These are phyloP conservation scores for Talaromyces sp. DNA, from an alignment of 2,329 filamentous ascomycete species.

Conservation along the genomic window DNA sequence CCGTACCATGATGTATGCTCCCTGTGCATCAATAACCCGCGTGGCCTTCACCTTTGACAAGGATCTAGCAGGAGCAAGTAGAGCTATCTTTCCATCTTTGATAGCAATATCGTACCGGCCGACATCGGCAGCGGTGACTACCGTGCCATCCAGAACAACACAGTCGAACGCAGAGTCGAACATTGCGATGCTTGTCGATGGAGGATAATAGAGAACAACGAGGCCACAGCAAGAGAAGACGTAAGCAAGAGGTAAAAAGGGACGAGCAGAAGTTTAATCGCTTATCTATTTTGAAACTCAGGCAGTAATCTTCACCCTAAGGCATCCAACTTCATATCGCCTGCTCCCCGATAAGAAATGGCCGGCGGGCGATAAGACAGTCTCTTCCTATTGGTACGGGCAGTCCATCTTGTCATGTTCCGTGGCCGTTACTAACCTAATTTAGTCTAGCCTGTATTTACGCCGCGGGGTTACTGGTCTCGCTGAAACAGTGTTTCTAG, in stretches of 20 bases:
- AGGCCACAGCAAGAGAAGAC: background rate
- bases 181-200: background rate
- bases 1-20: slow-evolving; percentile 42
- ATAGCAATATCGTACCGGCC: slow-evolving; percentile 44
- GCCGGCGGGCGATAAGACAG: background rate
- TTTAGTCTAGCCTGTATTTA: background rate
- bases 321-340: background rate
- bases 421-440: background rate
- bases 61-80: slow-evolving; percentile 40
- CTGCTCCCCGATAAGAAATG: background rate
- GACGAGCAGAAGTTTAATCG: no score
- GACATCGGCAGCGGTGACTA: slow-evolving; percentile 44
- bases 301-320: background rate
- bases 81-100: slow-evolving; percentile 43
- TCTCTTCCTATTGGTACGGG: background rate
- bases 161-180: slow-evolving; percentile 5
- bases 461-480: background rate
- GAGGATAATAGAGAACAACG: background rate
- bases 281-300: background rate
- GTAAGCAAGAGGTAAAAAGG: background rate
- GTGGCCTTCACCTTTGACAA: slow-evolving; percentile 29
- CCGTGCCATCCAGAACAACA: slow-evolving; percentile 44
- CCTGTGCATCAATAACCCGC: slow-evolving; percentile 42
- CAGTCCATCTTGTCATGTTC: background rate
- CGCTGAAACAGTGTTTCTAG: background rate